A percentile compares a stretch with the other conserved stretches of the same genome.
Evolutionary conservation across 371 early-diverging fungal species (phyloP).

Genomic region (Mortierella sp.): DNA sequence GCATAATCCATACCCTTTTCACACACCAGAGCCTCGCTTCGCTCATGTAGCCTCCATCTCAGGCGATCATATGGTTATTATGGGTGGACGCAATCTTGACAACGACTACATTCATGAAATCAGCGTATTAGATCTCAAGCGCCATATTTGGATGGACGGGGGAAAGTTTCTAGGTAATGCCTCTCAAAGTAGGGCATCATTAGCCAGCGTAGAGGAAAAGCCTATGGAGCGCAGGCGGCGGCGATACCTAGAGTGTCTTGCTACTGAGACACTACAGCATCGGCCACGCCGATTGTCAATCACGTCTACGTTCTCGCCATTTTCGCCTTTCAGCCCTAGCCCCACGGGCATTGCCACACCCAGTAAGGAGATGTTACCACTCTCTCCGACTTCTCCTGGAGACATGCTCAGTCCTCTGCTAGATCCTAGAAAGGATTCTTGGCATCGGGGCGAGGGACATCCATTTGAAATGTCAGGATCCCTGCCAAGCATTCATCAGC

Average conservation of each 20-base stretch:
- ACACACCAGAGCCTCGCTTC: conserved; percentile 70
- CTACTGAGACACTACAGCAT: conserved; percentile 4
- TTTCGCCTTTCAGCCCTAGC: neutral
- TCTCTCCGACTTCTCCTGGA: conserved; percentile 10
- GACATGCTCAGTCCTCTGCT: conserved; percentile 18
- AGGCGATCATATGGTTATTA: conserved; percentile 67
- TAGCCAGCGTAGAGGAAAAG: conserved; percentile 28
- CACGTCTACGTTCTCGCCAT: neutral
- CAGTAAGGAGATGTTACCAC: neutral
- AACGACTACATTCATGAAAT: conserved; percentile 76
- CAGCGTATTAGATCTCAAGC: conserved; percentile 71
- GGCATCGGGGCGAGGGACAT: conserved; percentile 52
- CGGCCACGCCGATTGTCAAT: neutral
- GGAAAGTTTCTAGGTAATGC: conserved; percentile 19
- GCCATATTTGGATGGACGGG: conserved; percentile 65
- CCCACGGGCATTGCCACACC: neutral
- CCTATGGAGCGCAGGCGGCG: conserved; percentile 43
- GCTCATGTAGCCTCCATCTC: conserved; percentile 73
- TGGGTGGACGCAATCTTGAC: conserved; percentile 76
- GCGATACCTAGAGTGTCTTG: conserved; percentile 39
- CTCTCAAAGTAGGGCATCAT: conserved; percentile 12
- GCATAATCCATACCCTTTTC: conserved; percentile 38
- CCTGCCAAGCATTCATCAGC: conserved; percentile 12
- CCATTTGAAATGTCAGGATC: conserved; percentile 26
- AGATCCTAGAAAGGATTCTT: conserved; percentile 48